Evolutionary conservation across 2,329 filamentous ascomycete genomes (phyloP), one percentile per base, ranked within the genome.

Genomic region (Fusarium agapanthi): DNA sequence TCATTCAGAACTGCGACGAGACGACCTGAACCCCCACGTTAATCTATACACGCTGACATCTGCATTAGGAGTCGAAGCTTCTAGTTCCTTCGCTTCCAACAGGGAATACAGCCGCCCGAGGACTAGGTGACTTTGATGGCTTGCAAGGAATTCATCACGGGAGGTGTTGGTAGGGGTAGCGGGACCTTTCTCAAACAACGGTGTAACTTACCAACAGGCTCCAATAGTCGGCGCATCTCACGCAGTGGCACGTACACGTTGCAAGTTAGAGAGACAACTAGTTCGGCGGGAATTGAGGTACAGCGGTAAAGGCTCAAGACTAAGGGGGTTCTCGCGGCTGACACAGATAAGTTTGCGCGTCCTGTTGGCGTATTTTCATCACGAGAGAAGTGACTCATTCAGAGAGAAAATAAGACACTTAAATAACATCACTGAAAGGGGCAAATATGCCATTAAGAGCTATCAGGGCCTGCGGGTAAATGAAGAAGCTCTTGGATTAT

Each of bases 161-260:
- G 24, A 67, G 30, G 20, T 30, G 48, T 53, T 62, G 18, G 22
- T n/a, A 18, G 34, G 14, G 16, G 38, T 48, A 26, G 40, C 57
- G 38, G 45, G 59, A 48, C 41, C n/a, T 67, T 59, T 26, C 24
- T 54, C 61, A 73, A 40, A 12, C 20, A 5, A 38, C 41, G 35
- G 18, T 40, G 44, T 54, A 43, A n/a, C 32, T 65, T 14, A 34
- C 38, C 13, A 57, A 48, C 51, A 44, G 24, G 37, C n/a, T 44
- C 5, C 38, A 35, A 43, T 54, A 73, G 43, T 35, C 26, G 34
- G 44, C 35, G 41, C 61, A 54, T 45, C 45, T 70, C 15, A 47
- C 28, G 32, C 47, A 64, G 61, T 63, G 44, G 54, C 47, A 20
- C 50, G 45, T 51, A 15, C 51, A 71, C 41, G 50, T 70, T 30